These are phyloP conservation scores for Euphorbia lathyris DNA, from an alignment of 345 rosid genomes.

Conservation along the genomic window DNA sequence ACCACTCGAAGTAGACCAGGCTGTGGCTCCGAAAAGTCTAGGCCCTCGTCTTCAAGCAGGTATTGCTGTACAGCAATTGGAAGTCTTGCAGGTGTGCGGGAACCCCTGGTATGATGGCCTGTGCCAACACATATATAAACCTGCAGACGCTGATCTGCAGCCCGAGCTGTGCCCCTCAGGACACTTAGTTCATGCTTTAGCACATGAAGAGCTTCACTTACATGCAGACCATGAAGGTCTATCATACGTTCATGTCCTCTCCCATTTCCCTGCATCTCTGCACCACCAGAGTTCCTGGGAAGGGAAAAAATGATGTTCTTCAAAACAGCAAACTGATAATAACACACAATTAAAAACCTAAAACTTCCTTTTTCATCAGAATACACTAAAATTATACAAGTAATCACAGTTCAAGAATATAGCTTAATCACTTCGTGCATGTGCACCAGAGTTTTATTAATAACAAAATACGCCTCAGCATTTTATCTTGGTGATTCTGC, in stretches of 20 bases:
- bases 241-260: slow-evolving; percentile 90
- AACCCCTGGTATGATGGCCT: slow-evolving; percentile 91
- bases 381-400: not conserved
- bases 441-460: not conserved
- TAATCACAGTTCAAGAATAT: not conserved
- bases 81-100: slow-evolving; percentile 88
- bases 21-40: slow-evolving; percentile 82
- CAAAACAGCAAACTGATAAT: not conserved
- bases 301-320: not conserved
- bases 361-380: not conserved
- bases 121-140: slow-evolving; percentile 92
- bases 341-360: slow-evolving; percentile 4
- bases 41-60: slow-evolving; percentile 90
- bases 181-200: slow-evolving; percentile 80
- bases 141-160: slow-evolving; percentile 80
- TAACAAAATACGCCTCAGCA: not conserved
- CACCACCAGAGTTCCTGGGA: slow-evolving; percentile 68
- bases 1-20: slow-evolving; percentile 93
- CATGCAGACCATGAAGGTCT: slow-evolving; percentile 96
- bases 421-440: not conserved
- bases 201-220: slow-evolving; percentile 77
- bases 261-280: slow-evolving; percentile 50
- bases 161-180: slow-evolving; percentile 63
- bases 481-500: not conserved
- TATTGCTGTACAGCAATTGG: slow-evolving; percentile 87